Percentiles rank a stretch among this genome's conserved stretches.
Conservation (phyloP, 352 stramenopile species). For the Globisporangium cylindrosporum region DNA sequence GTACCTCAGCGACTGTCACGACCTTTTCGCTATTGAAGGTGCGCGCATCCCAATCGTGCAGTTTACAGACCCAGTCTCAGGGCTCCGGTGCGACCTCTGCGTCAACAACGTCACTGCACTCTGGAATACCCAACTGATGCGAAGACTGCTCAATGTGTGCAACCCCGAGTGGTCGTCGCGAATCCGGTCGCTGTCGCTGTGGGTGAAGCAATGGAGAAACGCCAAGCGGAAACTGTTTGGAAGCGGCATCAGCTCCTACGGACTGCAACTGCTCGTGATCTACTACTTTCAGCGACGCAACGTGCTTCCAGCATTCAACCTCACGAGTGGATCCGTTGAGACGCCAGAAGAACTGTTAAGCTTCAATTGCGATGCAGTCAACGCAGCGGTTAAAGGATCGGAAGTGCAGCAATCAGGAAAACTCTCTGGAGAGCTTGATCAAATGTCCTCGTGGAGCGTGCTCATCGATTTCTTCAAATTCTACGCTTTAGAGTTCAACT, state of each 20-base stretch:
- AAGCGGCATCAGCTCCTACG: constrained; percentile 61
- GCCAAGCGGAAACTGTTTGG: constrained; percentile 30
- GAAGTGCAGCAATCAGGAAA: neutral
- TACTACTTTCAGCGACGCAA: constrained; percentile 60
- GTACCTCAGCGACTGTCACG: constrained; percentile 35
- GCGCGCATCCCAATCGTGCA: constrained; percentile 75
- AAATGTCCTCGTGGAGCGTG: constrained; percentile 30
- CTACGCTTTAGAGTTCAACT: constrained; percentile 74
- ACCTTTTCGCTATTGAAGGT: constrained; percentile 31
- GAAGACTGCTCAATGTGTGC: constrained; percentile 26
- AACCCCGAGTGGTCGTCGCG: neutral
- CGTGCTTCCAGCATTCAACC: constrained; percentile 49
- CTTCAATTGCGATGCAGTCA: constrained; percentile 24
- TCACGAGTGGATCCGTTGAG: constrained; percentile 21
- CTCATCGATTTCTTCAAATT: constrained; percentile 71
- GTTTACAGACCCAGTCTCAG: constrained; percentile 36
- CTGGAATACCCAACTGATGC: constrained; percentile 74
- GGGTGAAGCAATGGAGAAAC: constrained; percentile 57
- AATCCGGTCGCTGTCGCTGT: constrained; percentile 20
- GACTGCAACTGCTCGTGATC: constrained; percentile 59
- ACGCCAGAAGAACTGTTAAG: constrained; percentile 17
- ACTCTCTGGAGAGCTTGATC: neutral
- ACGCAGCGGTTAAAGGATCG: constrained; percentile 15
- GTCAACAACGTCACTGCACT: constrained; percentile 81
- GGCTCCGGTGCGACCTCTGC: constrained; percentile 63